These are phyloP conservation scores for Auricularia heimuer DNA, from an alignment of 768 basidiomycete genomes.

Conservation along the genomic window DNA sequence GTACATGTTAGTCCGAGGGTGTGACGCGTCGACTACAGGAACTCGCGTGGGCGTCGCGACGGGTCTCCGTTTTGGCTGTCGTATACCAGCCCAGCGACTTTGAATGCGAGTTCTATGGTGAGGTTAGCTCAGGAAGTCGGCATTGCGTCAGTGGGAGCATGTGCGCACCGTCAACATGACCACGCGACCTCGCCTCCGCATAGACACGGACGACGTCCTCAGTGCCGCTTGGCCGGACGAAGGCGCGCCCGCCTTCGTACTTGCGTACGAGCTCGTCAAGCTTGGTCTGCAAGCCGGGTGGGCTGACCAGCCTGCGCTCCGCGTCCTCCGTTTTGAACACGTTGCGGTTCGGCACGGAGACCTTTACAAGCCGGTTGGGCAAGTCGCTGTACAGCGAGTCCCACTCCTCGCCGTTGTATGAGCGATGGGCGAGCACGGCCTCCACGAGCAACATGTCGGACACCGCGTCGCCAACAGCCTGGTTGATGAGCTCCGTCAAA, in stretches of 20 bases:
- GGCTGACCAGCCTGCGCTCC: conserved; percentile 77
- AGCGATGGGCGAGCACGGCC: conserved; percentile 78
- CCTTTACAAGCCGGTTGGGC: conserved; percentile 92
- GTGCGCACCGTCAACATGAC: conserved; percentile 73
- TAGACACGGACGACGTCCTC: conserved; percentile 98
- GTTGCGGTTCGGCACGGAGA: conserved; percentile 71
- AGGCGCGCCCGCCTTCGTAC: conserved; percentile 78
- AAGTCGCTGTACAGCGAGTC: conserved; percentile 87
- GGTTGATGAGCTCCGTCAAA: conserved; percentile 83
- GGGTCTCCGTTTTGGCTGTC: conserved; percentile 76
- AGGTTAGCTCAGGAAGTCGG: conserved; percentile 2
- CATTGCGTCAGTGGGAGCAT: background rate
- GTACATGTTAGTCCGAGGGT: no score
- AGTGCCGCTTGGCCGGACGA: conserved; percentile 94
- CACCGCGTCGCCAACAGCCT: conserved; percentile 94
- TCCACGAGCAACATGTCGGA: conserved; percentile 96
- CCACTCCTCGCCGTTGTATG: conserved; percentile 80
- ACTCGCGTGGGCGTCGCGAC: conserved; percentile 67
- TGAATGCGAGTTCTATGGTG: conserved; percentile 66
- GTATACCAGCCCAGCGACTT: conserved; percentile 77
- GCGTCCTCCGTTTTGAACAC: conserved; percentile 89
- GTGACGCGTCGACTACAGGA: conserved; percentile 31
- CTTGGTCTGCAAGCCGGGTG: conserved; percentile 66
- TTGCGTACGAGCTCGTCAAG: conserved; percentile 73
- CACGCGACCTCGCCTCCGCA: conserved; percentile 71